Evolutionary conservation across 2,329 filamentous ascomycete genomes (phyloP).

Genomic region (Fusarium guadeloupense): DNA sequence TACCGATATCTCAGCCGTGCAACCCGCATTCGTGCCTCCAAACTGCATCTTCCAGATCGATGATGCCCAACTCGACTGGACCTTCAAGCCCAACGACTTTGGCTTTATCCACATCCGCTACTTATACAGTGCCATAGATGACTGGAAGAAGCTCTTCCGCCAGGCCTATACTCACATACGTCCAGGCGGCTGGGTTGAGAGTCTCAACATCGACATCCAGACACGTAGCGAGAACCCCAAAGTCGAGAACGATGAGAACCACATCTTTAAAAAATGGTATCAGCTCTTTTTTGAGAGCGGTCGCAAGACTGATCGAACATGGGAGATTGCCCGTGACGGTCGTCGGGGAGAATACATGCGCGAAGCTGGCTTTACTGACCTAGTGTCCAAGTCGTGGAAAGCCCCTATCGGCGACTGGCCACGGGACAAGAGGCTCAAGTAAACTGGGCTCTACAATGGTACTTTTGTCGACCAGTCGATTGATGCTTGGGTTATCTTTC

Average conservation of each 20-base stretch:
- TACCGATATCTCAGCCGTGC: conserved; percentile 49
- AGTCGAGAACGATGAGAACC: conserved; percentile 19
- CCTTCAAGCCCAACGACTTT: conserved; percentile 53
- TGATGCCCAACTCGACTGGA: conserved; percentile 55
- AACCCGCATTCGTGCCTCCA: conserved; percentile 45
- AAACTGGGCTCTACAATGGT: conserved; percentile 23
- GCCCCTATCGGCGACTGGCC: conserved; percentile 29
- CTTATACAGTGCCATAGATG: conserved; percentile 64
- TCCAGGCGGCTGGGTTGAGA: conserved; percentile 37
- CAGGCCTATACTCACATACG: conserved; percentile 62
- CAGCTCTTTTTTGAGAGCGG: conserved; percentile 39
- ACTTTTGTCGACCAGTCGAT: conserved; percentile 26
- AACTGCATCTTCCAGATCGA: conserved; percentile 49
- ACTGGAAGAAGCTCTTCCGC: conserved; percentile 65
- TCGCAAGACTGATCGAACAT: conserved; percentile 39
- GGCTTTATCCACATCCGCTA: conserved; percentile 68
- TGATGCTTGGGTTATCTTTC: conserved; percentile 27
- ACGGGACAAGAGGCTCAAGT: conserved; percentile 27
- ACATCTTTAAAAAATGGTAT: conserved; percentile 34
- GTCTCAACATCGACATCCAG: conserved; percentile 33
- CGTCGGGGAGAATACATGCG: conserved; percentile 33
- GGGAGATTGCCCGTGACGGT: conserved; percentile 35
- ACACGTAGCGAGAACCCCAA: conserved; percentile 26
- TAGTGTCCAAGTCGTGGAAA: conserved; percentile 26
- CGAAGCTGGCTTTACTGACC: conserved; percentile 28